Evolutionary conservation across 305 asterid genomes (phyloP).

Genomic region (Ajuga reptans): DNA sequence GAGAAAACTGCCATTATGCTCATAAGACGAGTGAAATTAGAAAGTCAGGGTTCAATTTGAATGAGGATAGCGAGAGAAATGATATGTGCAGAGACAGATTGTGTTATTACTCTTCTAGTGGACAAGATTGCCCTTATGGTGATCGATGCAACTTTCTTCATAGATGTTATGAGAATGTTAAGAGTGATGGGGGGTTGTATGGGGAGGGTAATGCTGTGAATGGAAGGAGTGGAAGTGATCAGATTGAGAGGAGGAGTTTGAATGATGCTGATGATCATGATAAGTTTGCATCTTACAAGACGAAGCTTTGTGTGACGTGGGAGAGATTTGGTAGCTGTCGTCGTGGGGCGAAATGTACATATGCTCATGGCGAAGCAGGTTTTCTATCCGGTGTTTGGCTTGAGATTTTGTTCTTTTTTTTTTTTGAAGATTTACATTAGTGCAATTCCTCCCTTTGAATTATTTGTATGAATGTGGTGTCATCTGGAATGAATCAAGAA

Average conservation of each 20-base stretch:
- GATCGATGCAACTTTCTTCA: slow-evolving; percentile 26
- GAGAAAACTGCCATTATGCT: slow-evolving; percentile 35
- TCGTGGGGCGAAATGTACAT: slow-evolving; percentile 32
- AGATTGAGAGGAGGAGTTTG: slow-evolving; percentile 13
- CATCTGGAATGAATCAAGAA: neutral
- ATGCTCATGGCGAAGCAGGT: slow-evolving; percentile 56
- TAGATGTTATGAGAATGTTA: neutral
- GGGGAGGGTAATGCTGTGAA: slow-evolving; percentile 1
- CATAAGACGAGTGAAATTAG: slow-evolving; percentile 23
- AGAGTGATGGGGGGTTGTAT: neutral
- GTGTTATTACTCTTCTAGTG: slow-evolving; percentile 21
- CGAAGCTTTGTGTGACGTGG: slow-evolving; percentile 37
- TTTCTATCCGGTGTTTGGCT: neutral
- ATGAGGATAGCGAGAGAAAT: slow-evolving; percentile 14
- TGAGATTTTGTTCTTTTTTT: neutral
- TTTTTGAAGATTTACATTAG: no score
- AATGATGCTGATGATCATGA: neutral
- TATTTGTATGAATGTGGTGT: neutral
- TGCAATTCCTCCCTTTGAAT: neutral
- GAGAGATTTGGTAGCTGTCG: slow-evolving; percentile 31
- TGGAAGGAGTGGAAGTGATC: neutral
- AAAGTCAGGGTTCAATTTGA: neutral
- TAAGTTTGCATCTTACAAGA: slow-evolving; percentile 21
- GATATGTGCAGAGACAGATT: neutral
- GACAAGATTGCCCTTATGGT: slow-evolving; percentile 38